These are phyloP conservation scores for Claviceps monticola DNA, from an alignment of 2,329 filamentous ascomycete genomes.

Conservation along the genomic window DNA sequence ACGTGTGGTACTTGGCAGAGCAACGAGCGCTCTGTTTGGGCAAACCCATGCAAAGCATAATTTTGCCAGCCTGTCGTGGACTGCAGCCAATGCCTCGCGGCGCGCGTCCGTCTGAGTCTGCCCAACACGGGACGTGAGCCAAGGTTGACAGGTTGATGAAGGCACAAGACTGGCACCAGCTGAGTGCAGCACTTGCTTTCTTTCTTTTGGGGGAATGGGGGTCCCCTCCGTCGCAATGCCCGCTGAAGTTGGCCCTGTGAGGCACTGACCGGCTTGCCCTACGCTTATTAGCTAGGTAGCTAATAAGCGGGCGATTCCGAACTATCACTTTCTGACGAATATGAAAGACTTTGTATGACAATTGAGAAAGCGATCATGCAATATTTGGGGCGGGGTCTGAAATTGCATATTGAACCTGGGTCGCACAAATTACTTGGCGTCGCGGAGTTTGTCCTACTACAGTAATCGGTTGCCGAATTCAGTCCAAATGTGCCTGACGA, in stretches of 20 bases:
- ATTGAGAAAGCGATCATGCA: neutral
- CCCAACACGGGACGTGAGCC: neutral
- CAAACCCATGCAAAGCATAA: slow-evolving; percentile 1
- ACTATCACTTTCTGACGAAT: neutral
- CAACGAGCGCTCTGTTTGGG: neutral
- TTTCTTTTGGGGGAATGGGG: neutral
- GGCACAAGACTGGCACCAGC: neutral
- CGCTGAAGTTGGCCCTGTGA: neutral
- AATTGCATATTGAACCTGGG: neutral
- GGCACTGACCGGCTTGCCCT: neutral
- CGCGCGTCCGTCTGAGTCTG: neutral
- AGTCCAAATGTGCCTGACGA: slow-evolving; percentile 1
- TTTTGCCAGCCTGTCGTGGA: neutral
- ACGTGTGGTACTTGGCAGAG: neutral
- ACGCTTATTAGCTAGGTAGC: too few relatives aligned
- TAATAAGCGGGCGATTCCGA: neutral
- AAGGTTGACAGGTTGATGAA: neutral
- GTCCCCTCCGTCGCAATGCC: too few relatives aligned
- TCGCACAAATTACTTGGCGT: neutral
- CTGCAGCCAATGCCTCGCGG: neutral
- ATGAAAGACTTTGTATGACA: neutral
- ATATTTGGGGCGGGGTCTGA: neutral
- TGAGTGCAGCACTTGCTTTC: neutral
- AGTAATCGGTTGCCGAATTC: neutral
- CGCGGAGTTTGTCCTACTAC: neutral